Evolutionary conservation across 768 basidiomycete genomes (phyloP), one percentile per base, ranked within the genome.

Genomic region (Lactarius hengduanensis): DNA sequence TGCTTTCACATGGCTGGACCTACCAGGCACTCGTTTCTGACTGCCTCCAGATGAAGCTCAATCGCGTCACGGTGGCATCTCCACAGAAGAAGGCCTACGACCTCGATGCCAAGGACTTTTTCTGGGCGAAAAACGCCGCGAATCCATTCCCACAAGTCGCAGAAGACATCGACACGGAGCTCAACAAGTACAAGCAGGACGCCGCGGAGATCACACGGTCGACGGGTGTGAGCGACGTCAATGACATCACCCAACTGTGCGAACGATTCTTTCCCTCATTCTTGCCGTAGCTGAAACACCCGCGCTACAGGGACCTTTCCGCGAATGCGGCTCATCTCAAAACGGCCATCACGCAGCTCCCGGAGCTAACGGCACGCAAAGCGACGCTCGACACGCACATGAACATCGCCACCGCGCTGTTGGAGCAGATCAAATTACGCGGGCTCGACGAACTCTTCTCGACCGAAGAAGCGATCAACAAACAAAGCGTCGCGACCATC

Each of bases 61-160:
- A 98, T 76, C 88, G 96, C 8, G 94, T 99, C 7, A 87, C 92
- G 1, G 89, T 99, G 38, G 82, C 86, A 1, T 83, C 84, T 60
- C 83, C 89, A 62, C 83, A 84, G 69, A 85, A 89, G 78, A 90
- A 94, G 78, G 88, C 92, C 0, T 98, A 98, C 72, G 97, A 99
- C 77, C 87, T 99, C 40, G 97, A 98, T 77, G 89, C 93, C 26
- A 98, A 96, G 73, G 97, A 99, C 77, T 99, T 97, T 78, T 99
- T 99, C 81, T 99, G 97, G 97, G 90, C 88, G 2, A 94, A 92
- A 75, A 97, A 98, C 73, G 94, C 96, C 1, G 88, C 92, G 9
- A 93, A 91, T 67, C 96, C 96, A 5, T 99, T 99, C 82, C 97
- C 97, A 45, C 93, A 97, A 71, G 97, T 99, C 4, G 96, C 97